phyloP scores from a whole-genome alignment of 2,329 filamentous ascomycete genomes.

The Claviceps sp. region DNA sequence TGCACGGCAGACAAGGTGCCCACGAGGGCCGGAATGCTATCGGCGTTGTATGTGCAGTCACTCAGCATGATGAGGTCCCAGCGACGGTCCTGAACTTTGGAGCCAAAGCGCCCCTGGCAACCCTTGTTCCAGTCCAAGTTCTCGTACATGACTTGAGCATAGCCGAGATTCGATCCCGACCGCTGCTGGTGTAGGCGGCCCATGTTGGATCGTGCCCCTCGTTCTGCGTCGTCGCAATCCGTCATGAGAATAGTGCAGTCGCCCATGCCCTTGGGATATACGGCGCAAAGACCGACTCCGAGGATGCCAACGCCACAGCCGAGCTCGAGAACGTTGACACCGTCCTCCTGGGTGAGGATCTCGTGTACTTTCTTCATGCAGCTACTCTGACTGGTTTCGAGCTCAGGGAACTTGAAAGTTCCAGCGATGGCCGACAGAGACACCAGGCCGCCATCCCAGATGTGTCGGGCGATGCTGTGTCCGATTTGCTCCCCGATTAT shows the following conservation, averaged over 20 bases:
- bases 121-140: constrained; percentile 45
- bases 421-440: constrained; percentile 23
- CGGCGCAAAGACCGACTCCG: constrained; percentile 33
- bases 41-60: constrained; percentile 49
- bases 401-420: constrained; percentile 14
- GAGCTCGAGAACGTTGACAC: constrained; percentile 37
- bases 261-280: constrained; percentile 15
- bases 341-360: constrained; percentile 13
- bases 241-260: constrained; percentile 35
- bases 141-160: constrained; percentile 31
- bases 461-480: constrained; percentile 45
- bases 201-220: constrained; percentile 35
- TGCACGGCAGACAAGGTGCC: constrained; percentile 39
- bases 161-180: constrained; percentile 5
- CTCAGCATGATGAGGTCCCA: constrained; percentile 45
- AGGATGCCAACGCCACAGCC: constrained; percentile 44
- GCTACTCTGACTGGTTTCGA: constrained; percentile 13
- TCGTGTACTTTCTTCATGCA: constrained; percentile 19
- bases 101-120: constrained; percentile 29
- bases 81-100: constrained; percentile 19
- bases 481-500: constrained; percentile 43
- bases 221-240: constrained; percentile 40
- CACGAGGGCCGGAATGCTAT: constrained; percentile 39
- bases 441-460: constrained; percentile 45
- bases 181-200: constrained; percentile 11